phyloP scores from a whole-genome alignment of 75 land plant species.

The Selaginella tamariscina region DNA sequence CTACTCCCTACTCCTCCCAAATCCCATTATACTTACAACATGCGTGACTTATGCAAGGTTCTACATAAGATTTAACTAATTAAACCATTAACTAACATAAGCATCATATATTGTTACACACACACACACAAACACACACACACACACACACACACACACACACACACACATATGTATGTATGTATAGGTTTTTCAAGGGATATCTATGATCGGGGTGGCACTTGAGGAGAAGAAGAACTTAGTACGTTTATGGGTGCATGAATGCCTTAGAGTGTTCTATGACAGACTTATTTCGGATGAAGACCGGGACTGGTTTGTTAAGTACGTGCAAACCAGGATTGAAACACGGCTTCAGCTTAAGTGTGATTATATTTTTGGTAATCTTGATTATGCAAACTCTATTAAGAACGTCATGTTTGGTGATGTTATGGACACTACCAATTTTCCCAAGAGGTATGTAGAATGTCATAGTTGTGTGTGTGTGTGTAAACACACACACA shows the following conservation, averaged over 20 bases:
- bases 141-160: too few relatives aligned
- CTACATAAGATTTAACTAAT: too few relatives aligned
- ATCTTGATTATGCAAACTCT: conserved; percentile 12
- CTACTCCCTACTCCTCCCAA: conserved; percentile 35
- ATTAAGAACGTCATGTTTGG: conserved; percentile 25
- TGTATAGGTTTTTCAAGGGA: conserved; percentile 34
- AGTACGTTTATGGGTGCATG: conserved; percentile 30
- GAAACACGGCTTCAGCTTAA: conserved; percentile 17
- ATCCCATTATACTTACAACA: conserved; percentile 28
- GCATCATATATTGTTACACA: too few relatives aligned
- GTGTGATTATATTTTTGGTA: conserved; percentile 22
- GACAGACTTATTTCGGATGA: conserved; percentile 29
- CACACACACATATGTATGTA: too few relatives aligned
- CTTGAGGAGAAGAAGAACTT: conserved; percentile 24
- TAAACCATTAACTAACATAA: too few relatives aligned
- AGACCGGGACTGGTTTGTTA: conserved; percentile 27
- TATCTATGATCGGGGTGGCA: conserved; percentile 29
- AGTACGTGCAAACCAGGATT: conserved; percentile 16
- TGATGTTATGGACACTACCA: conserved; percentile 27
- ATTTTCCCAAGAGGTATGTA: conserved; percentile 25
- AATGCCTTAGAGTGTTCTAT: conserved; percentile 31
- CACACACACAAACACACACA: too few relatives aligned
- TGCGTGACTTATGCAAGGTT: conserved; percentile 34
- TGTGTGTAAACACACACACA: too few relatives aligned
- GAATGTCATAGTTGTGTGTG: too few relatives aligned